Conservation (phyloP, 495 filamentous ascomycete species). For the Glarea lozoyensis region DNA sequence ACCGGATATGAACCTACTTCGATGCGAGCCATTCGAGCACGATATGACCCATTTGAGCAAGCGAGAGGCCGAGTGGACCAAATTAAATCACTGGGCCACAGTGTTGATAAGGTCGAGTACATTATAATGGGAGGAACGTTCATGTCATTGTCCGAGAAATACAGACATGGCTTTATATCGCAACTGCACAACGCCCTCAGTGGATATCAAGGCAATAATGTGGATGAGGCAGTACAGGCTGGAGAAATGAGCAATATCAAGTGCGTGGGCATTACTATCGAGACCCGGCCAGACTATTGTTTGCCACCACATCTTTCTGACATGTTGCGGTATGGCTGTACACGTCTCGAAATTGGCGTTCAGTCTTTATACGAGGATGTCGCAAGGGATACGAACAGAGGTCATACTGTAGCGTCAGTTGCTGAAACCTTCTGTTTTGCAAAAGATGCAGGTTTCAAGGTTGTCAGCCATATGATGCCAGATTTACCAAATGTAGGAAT, state of each 20-base stretch:
- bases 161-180: constrained; percentile 86
- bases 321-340: constrained; percentile 97
- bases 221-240: constrained; percentile 88
- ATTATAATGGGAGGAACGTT: constrained; percentile 99
- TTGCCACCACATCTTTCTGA: constrained; percentile 80
- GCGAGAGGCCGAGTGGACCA: constrained; percentile 93
- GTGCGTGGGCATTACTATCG: constrained; percentile 97
- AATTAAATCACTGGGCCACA: constrained; percentile 88
- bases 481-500: constrained; percentile 97
- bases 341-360: constrained; percentile 86
- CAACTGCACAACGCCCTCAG: constrained; percentile 94
- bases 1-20: constrained; percentile 97
- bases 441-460: constrained; percentile 97
- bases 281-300: constrained; percentile 95
- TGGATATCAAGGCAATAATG: constrained; percentile 82
- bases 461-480: constrained; percentile 99
- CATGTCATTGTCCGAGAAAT: constrained; percentile 86
- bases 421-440: constrained; percentile 90
- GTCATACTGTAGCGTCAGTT: constrained; percentile 90
- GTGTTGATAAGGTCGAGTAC: constrained; percentile 97
- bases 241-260: constrained; percentile 93
- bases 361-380: constrained; percentile 98
- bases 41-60: constrained; percentile 98
- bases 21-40: constrained; percentile 94
- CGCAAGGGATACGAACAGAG: constrained; percentile 93